A percentile compares a stretch with the other conserved stretches of the same genome.
phyloP scores from a whole-genome alignment of 306 rosid genomes.

The Nissolia schottii region DNA sequence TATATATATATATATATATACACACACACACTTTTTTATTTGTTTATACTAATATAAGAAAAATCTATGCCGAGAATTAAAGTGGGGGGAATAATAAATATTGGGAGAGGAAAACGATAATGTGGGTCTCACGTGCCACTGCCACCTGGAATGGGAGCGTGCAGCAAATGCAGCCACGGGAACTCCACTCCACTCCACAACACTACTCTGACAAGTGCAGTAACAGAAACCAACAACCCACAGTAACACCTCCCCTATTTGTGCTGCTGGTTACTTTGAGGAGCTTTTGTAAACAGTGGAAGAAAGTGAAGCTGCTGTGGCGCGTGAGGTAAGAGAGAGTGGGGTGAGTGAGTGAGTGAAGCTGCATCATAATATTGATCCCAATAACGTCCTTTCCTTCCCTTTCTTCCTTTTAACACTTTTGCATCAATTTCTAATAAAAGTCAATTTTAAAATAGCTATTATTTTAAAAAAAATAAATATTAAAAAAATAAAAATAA shows the following conservation, averaged over 20 bases:
- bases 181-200: conserved; percentile 8
- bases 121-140: conserved; percentile 51
- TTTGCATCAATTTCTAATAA: conserved; percentile 12
- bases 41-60: no score
- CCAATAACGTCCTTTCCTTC: conserved; percentile 19
- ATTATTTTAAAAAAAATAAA: no score
- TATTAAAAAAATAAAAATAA: no score
- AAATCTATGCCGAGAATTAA: background rate
- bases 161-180: conserved; percentile 27
- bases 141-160: conserved; percentile 25
- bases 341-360: background rate
- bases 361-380: background rate
- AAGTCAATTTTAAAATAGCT: no score
- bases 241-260: background rate
- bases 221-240: background rate
- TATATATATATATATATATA: no score
- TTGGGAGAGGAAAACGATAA: background rate
- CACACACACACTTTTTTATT: no score
- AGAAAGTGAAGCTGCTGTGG: background rate
- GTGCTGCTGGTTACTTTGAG: background rate
- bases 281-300: no score
- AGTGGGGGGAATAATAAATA: background rate
- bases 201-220: conserved; percentile 15
- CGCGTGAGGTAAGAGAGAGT: conserved; percentile 25
- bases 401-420: background rate